These are phyloP conservation scores for Cryphonectria parasitica DNA, from an alignment of 2,329 filamentous ascomycete species.

Conservation along the genomic window DNA sequence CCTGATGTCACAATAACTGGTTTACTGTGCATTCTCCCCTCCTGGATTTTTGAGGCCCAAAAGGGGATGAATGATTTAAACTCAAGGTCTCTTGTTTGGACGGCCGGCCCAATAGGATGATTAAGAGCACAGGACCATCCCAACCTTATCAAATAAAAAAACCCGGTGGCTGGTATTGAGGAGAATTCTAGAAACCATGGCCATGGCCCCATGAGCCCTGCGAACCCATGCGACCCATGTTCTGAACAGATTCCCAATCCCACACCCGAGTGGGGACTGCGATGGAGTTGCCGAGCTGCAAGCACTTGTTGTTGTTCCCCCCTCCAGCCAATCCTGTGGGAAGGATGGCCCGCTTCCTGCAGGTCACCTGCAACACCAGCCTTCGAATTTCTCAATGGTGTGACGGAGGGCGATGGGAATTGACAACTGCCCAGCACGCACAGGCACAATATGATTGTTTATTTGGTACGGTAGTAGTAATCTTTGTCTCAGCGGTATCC, in stretches of 20 bases:
- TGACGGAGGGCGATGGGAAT: neutral
- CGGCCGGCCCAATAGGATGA: neutral
- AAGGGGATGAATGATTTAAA: neutral
- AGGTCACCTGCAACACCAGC: slow-evolving; percentile 17
- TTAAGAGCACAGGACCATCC: neutral
- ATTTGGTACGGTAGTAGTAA: neutral
- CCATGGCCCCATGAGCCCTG: neutral
- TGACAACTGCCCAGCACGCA: neutral
- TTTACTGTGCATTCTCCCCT: neutral
- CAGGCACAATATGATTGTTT: slow-evolving; percentile 1
- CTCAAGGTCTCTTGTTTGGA: neutral
- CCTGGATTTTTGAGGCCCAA: neutral
- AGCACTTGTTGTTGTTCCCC: neutral
- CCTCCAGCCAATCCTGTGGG: slow-evolving; percentile 12
- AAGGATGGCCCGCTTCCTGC: slow-evolving; percentile 15
- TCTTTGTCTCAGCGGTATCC: slow-evolving; percentile 1
- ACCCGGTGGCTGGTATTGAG: neutral
- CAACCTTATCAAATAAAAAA: neutral
- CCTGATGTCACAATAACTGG: neutral
- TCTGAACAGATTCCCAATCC: neutral
- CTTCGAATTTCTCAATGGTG: slow-evolving; percentile 11
- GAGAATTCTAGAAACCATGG: slow-evolving; percentile 5
- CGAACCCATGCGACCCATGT: neutral
- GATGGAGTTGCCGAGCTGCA: slow-evolving; percentile 8
- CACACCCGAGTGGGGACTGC: neutral